Conservation (phyloP, 768 basidiomycete genomes). For the Hemileccinum rubropunctum region DNA sequence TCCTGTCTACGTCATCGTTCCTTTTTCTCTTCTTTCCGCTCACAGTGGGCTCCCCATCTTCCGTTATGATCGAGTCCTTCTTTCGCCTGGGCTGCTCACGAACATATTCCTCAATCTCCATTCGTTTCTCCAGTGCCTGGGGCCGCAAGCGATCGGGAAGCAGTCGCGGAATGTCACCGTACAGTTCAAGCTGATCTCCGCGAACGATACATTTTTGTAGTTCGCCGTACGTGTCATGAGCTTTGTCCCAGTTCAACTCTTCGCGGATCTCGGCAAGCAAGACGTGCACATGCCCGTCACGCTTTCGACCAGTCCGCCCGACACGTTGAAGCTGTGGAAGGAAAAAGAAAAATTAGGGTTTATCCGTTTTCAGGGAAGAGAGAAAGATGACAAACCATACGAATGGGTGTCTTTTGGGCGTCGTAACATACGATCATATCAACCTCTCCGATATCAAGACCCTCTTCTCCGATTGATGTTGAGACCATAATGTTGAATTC, state of each 20-base stretch:
- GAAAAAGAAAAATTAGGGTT: not conserved
- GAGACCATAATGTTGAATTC: constrained; percentile 91
- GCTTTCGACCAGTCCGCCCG: constrained; percentile 92
- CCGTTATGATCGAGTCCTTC: constrained; percentile 20
- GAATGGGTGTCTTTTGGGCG: constrained; percentile 92
- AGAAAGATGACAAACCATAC: constrained; percentile 64
- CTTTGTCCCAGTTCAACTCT: constrained; percentile 86
- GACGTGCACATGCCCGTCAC: constrained; percentile 86
- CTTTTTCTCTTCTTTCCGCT: constrained; percentile 63
- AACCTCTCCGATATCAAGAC: constrained; percentile 96
- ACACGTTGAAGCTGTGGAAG: constrained; percentile 82
- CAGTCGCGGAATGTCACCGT: constrained; percentile 86
- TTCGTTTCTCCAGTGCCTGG: constrained; percentile 70
- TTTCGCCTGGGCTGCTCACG: constrained; percentile 45
- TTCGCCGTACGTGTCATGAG: constrained; percentile 80
- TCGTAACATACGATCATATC: constrained; percentile 97
- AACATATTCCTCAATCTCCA: constrained; percentile 77
- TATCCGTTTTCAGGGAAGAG: not conserved
- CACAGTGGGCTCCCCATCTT: constrained; percentile 29
- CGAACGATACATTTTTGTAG: constrained; percentile 86
- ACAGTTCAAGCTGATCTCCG: constrained; percentile 86
- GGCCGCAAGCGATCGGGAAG: constrained; percentile 79
- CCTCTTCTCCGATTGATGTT: constrained; percentile 97
- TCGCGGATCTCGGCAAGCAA: constrained; percentile 89
- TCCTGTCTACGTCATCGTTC: constrained; percentile 62